These are phyloP conservation scores for Fusarium euwallaceae DNA, from an alignment of 2,329 filamentous ascomycete species.

Conservation along the genomic window DNA sequence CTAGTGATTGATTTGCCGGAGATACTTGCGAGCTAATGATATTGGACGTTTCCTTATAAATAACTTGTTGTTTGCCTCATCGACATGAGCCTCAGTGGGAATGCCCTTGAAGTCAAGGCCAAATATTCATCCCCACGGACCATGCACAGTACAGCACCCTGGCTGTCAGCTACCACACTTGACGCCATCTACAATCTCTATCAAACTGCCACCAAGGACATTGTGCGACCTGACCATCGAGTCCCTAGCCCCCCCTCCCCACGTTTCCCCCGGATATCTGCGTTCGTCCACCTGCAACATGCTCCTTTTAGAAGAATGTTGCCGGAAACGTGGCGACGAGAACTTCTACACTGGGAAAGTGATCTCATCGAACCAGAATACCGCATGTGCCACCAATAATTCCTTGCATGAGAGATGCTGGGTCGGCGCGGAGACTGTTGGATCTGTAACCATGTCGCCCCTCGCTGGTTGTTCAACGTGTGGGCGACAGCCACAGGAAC, in stretches of 20 bases:
- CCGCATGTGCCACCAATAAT: conserved; percentile 9
- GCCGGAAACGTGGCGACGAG: conserved; percentile 15
- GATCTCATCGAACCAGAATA: conserved; percentile 15
- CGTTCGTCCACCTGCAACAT: conserved; percentile 35
- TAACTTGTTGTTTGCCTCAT: not conserved
- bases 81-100: not conserved
- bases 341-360: conserved; percentile 11
- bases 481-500: conserved; percentile 14
- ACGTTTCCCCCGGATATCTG: conserved; percentile 34
- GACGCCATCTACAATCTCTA: not conserved
- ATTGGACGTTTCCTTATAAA: not conserved
- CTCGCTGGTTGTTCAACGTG: conserved; percentile 1
- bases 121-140: not conserved
- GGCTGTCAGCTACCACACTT: not conserved
- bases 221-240: conserved; percentile 25
- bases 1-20: not conserved
- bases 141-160: conserved; percentile 6
- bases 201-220: conserved; percentile 17
- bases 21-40: not conserved
- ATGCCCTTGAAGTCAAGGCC: not conserved
- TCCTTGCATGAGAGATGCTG: conserved; percentile 13
- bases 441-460: conserved; percentile 10
- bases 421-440: conserved; percentile 9
- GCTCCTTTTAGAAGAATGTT: conserved; percentile 32
- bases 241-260: conserved; percentile 10